Percentiles rank a stretch among this genome's conserved stretches.
Conservation (phyloP, 73 alveolate genomes). For the Stentor coeruleus region DNA sequence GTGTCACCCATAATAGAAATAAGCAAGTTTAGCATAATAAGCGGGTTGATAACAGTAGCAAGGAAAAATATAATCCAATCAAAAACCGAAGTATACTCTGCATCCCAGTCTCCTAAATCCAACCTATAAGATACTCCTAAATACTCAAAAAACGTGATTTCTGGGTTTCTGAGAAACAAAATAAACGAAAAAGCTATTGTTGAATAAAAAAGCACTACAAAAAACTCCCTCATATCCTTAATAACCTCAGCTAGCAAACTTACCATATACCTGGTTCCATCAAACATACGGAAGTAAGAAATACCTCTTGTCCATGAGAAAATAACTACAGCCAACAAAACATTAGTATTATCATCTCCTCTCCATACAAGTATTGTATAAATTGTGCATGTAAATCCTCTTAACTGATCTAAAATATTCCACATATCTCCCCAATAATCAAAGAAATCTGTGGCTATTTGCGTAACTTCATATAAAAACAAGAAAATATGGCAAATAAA, state of each 20-base stretch:
- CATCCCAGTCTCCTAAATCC: conserved; percentile 18
- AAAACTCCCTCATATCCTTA: conserved; percentile 5
- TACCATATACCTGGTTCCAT: background rate
- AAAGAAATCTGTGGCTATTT: background rate
- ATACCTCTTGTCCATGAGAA: conserved; percentile 25
- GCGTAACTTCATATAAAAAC: background rate
- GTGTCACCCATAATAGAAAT: conserved; percentile 22
- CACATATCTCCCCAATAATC: background rate
- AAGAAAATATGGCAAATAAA: background rate
- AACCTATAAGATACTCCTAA: background rate
- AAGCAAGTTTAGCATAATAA: conserved; percentile 1
- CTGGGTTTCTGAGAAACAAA: conserved; percentile 5
- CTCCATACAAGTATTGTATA: background rate
- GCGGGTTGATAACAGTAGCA: background rate
- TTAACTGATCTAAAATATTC: background rate
- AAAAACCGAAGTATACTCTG: background rate
- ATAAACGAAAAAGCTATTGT: conserved; percentile 11
- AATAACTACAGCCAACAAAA: background rate
- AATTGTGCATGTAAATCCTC: background rate
- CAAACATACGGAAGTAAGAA: conserved; percentile 23
- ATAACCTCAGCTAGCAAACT: conserved; percentile 9
- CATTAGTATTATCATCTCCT: background rate
- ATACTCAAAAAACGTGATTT: background rate
- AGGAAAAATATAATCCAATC: conserved; percentile 6
- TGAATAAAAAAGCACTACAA: background rate